phyloP scores from a whole-genome alignment of 768 basidiomycete genomes.

The Ephemerocybe angulata region DNA sequence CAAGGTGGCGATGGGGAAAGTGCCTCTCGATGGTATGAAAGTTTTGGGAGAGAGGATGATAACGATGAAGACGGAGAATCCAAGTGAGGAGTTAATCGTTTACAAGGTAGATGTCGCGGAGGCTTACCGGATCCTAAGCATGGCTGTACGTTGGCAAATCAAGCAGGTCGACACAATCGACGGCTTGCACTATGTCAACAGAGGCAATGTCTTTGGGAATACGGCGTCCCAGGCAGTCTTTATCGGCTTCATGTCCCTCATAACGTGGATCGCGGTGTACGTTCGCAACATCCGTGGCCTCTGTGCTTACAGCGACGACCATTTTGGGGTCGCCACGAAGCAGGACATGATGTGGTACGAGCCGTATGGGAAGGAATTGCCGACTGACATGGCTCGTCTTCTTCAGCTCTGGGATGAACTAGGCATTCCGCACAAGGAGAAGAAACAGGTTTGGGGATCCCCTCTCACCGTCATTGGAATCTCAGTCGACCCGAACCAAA shows the following conservation, averaged over 20 bases:
- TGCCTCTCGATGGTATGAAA: slow-evolving; percentile 21
- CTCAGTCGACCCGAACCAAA: too few relatives aligned
- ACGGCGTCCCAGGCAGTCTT: slow-evolving; percentile 19
- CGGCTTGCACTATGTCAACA: slow-evolving; percentile 20
- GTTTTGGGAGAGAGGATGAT: slow-evolving; percentile 16
- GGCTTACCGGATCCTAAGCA: slow-evolving; percentile 33
- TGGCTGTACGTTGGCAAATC: slow-evolving; percentile 39
- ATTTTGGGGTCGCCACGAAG: slow-evolving; percentile 17
- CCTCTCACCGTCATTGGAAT: too few relatives aligned
- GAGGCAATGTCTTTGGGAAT: slow-evolving; percentile 23
- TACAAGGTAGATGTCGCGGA: slow-evolving; percentile 37
- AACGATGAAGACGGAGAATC: background rate
- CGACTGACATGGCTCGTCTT: slow-evolving; percentile 28
- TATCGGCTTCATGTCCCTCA: slow-evolving; percentile 27
- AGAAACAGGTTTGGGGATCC: slow-evolving; percentile 45
- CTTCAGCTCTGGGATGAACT: slow-evolving; percentile 37
- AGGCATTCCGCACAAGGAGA: slow-evolving; percentile 33
- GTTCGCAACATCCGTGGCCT: slow-evolving; percentile 17
- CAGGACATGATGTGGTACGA: slow-evolving; percentile 21
- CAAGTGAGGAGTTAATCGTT: background rate
- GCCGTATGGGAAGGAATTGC: slow-evolving; percentile 25
- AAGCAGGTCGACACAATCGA: slow-evolving; percentile 33
- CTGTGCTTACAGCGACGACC: slow-evolving; percentile 34
- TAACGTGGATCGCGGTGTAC: slow-evolving; percentile 33
- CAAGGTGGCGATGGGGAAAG: slow-evolving; percentile 9